Conservation (phyloP, 139 green algal species). For the Chlamydomonas sp. region DNA sequence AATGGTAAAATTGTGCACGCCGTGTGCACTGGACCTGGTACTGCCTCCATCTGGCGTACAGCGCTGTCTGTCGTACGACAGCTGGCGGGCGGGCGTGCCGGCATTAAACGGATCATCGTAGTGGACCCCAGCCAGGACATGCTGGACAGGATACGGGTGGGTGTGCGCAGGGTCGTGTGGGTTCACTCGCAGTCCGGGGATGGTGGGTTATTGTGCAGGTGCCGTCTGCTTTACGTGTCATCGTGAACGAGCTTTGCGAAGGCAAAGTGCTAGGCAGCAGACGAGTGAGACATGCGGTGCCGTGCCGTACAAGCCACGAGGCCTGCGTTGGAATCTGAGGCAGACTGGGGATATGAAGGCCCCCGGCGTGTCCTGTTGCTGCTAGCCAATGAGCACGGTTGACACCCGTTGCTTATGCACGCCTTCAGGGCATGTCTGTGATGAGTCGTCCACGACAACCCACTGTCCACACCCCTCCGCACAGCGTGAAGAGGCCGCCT, state of each 20-base stretch:
- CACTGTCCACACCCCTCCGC: too few species aligned
- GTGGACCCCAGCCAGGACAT: conserved; percentile 70
- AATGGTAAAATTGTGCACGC: not conserved
- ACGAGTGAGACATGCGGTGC: too few species aligned
- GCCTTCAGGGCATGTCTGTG: too few species aligned
- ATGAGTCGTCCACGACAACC: too few species aligned
- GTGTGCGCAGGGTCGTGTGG: not conserved
- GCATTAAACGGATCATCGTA: conserved; percentile 61
- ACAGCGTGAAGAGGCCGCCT: conserved; percentile 9
- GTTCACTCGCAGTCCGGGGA: not conserved
- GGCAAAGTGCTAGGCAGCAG: not conserved
- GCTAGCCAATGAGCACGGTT: too few species aligned
- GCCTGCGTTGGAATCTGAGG: not conserved
- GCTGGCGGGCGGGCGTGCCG: conserved; percentile 50
- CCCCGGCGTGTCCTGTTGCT: too few species aligned
- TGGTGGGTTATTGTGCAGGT: not conserved
- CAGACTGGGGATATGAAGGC: too few species aligned
- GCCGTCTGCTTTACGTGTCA: not conserved
- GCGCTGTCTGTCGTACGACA: conserved; percentile 59
- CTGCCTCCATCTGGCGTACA: conserved; percentile 2
- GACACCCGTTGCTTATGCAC: too few species aligned
- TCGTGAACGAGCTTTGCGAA: conserved; percentile 12
- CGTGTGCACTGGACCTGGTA: not conserved
- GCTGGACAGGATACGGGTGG: conserved; percentile 56
- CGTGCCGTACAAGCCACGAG: not conserved